Percentiles rank a stretch among this genome's conserved stretches.
Conservation (phyloP, 805 yeast genomes). For the Naumovozyma baii region DNA sequence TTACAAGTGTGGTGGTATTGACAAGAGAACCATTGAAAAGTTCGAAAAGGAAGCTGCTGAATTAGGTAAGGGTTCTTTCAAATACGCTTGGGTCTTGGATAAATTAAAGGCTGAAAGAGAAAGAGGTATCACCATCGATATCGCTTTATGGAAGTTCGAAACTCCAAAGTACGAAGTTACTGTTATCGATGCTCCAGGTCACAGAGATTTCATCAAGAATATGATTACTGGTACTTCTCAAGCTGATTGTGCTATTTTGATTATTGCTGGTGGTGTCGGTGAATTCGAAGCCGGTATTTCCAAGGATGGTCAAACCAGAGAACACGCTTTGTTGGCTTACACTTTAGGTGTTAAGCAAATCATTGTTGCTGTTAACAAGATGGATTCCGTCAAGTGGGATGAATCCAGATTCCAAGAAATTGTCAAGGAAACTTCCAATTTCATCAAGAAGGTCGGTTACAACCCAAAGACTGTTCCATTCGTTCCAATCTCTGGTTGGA, state of each 20-base stretch:
- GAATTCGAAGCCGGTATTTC: conserved; percentile 95
- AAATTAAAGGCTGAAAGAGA: conserved; percentile 93
- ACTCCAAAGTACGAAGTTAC: conserved; percentile 84
- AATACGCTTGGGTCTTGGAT: conserved; percentile 96
- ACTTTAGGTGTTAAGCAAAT: conserved; percentile 82
- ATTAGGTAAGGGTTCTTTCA: conserved; percentile 94
- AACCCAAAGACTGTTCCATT: conserved; percentile 73
- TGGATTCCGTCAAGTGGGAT: conserved; percentile 88
- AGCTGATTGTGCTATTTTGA: conserved; percentile 86
- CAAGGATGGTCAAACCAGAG: conserved; percentile 92
- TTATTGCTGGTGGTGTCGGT: conserved; percentile 88
- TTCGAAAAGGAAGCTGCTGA: conserved; percentile 97
- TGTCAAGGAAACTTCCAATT: conserved; percentile 64
- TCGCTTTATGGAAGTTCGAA: conserved; percentile 88
- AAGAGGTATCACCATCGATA: conserved; percentile 94
- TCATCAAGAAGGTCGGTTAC: conserved; percentile 80
- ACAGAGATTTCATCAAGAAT: conserved; percentile 93
- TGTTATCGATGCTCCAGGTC: conserved; percentile 93
- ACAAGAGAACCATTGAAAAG: conserved; percentile 97
- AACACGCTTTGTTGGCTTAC: conserved; percentile 84
- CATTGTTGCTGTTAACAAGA: conserved; percentile 88
- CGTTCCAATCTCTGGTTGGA: conserved; percentile 89
- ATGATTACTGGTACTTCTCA: conserved; percentile 93
- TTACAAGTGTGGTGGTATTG: conserved; percentile 99
- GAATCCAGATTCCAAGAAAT: conserved; percentile 73